phyloP scores from a whole-genome alignment of 306 rosid genomes.

The Casuarina cunninghamiana region DNA sequence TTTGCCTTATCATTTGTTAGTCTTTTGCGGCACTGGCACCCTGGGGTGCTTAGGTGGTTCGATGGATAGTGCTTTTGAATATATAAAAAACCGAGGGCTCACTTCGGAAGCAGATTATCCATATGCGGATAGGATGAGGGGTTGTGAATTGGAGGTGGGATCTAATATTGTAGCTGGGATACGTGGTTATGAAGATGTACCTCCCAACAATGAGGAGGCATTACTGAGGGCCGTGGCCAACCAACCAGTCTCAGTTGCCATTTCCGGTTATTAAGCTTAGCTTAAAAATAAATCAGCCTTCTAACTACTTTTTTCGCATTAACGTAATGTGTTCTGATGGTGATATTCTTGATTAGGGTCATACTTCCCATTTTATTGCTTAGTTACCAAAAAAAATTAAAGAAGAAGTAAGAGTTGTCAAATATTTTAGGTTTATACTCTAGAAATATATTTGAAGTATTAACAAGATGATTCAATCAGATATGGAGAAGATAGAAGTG shows the following conservation, averaged over 20 bases:
- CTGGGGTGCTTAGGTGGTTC: not conserved
- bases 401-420: too few species aligned
- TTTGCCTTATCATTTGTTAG: not conserved
- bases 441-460: too few species aligned
- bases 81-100: constrained; percentile 3
- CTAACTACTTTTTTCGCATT: too few species aligned
- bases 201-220: constrained; percentile 19
- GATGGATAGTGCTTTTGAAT: not conserved
- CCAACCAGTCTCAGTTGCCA: constrained; percentile 4
- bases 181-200: constrained; percentile 17
- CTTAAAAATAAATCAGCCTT: too few species aligned
- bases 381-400: too few species aligned
- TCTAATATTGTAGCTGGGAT: constrained; percentile 2
- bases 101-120: constrained; percentile 19
- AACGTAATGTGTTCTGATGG: too few species aligned
- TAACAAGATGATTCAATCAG: too few species aligned
- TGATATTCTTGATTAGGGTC: too few species aligned
- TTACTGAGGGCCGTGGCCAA: constrained; percentile 24
- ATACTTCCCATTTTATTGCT: too few species aligned
- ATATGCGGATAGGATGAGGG: constrained; percentile 1
- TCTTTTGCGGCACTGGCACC: constrained; percentile 15
- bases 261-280: not conserved
- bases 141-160: not conserved
- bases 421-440: too few species aligned
- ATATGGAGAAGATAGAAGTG: too few species aligned